These are phyloP conservation scores for Naegleria gruberi DNA, from an alignment of 208 protist species.

Conservation along the genomic window DNA sequence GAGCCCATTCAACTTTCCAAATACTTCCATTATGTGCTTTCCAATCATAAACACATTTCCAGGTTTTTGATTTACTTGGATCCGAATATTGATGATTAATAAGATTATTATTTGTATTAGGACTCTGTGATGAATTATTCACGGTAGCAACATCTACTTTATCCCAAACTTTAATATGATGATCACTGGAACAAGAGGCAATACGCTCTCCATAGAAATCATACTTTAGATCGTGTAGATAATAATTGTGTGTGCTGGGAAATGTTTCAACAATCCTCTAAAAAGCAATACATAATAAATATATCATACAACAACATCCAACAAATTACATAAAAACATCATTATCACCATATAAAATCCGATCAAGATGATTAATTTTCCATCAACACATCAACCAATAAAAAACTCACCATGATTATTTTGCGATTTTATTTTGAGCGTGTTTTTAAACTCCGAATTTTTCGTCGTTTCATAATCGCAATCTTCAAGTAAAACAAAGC, in stretches of 20 bases:
- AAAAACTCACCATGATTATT: no score
- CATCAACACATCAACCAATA: no score
- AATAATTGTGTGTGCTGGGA: constrained; percentile 50
- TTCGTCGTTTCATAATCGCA: no score
- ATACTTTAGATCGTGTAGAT: constrained; percentile 59
- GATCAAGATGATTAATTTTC: no score
- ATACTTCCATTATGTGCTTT: constrained; percentile 64
- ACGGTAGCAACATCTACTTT: constrained; percentile 9
- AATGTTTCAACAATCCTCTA: constrained; percentile 22
- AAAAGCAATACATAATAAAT: neutral
- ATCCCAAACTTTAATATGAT: constrained; percentile 61
- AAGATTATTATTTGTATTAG: neutral
- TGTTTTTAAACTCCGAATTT: no score
- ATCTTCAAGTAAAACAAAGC: no score
- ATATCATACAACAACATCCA: no score
- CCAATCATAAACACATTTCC: constrained; percentile 35
- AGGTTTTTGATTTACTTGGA: neutral
- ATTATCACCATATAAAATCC: no score
- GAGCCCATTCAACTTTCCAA: constrained; percentile 66
- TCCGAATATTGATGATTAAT: neutral
- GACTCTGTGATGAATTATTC: neutral
- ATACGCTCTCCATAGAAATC: constrained; percentile 63
- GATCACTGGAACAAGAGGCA: constrained; percentile 60
- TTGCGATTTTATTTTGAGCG: no score
- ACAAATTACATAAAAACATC: no score